Base-by-base conservation (phyloP, 1,139 yeast species). In the Zhuliangozyma blackwelliae region DNA sequence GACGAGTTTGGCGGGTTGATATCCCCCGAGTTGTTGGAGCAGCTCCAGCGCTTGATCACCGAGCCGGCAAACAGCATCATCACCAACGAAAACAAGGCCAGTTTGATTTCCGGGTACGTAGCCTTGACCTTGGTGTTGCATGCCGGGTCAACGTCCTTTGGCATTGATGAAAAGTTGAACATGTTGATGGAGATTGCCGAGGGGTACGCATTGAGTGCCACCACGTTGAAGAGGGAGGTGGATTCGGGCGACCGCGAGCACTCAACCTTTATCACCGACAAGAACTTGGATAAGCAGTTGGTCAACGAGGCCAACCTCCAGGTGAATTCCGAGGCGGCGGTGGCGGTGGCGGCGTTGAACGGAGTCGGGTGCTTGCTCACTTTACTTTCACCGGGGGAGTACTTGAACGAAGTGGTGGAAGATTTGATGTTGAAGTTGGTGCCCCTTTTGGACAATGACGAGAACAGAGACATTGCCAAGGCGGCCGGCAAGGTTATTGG, bases 401-500 rank as follows among this genome's bases (percentile, higher is more conserved):
- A 59, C 38, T 54, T 71, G 30, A 75, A 75, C 48, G 77, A 72
- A 37, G 37, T 63, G 2, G 40, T 69, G 7, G 66, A 66, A 34
- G 67, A 62, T 31, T 54, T 55, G 16, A 48, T 71, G 39, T 51
- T 65, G 25, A 71, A 69, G 34, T 50, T 71, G 16, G 59, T 71
- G 10, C 61, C 65, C 6, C 57, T 71, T 31, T 55, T 74, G 25
- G 75, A 69, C 38, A 63, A 68, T 45, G 79, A 73, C 27, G 61
- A 56, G 26, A 60, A 54, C 43, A 47, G 63, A 37, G 68, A 75
- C 38, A 54, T 66, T 44, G 48, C 73, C 34, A 58, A 75, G 51
- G 77, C 89, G 27, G 74, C 79, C 9, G 82, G 80, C 26, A 64
- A 83, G 53, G 63, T 80, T 5, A 63, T 80, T 43, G 92, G 83